Evolutionary conservation across 352 stramenopile species (phyloP).

Genomic region (Hyaloperonospora brassicae): DNA sequence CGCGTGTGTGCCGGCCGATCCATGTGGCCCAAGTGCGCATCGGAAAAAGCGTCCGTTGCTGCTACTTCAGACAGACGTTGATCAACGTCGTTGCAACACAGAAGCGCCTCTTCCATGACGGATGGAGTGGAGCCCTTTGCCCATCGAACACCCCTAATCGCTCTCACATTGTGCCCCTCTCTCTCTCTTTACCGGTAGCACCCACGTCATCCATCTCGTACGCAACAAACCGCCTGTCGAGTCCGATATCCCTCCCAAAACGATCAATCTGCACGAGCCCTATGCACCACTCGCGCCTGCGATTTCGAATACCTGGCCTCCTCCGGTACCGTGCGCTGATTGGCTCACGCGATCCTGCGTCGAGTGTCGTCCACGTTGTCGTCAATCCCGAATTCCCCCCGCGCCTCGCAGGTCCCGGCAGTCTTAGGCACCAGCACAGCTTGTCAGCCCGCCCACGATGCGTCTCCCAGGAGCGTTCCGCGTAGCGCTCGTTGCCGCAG

Average conservation of each 20-base stretch:
- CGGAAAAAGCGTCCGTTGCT: too few relatives aligned
- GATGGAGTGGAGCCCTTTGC: neutral
- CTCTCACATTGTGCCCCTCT: slow-evolving; percentile 13
- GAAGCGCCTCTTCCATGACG: too few relatives aligned
- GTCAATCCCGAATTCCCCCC: slow-evolving; percentile 59
- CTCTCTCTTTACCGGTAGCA: slow-evolving; percentile 14
- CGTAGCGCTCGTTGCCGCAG: slow-evolving; percentile 40
- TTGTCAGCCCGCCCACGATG: slow-evolving; percentile 30
- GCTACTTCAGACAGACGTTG: too few relatives aligned
- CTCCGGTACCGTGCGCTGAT: slow-evolving; percentile 22
- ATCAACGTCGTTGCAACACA: too few relatives aligned
- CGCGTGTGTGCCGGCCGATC: too few relatives aligned
- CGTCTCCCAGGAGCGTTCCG: slow-evolving; percentile 46
- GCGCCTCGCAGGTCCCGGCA: slow-evolving; percentile 22
- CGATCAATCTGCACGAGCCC: neutral
- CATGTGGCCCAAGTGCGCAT: too few relatives aligned
- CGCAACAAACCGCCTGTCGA: slow-evolving; percentile 9
- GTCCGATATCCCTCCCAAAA: neutral
- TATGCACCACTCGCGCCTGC: slow-evolving; percentile 7
- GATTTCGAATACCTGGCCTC: slow-evolving; percentile 14
- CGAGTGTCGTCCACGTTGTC: slow-evolving; percentile 22
- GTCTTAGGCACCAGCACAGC: slow-evolving; percentile 5
- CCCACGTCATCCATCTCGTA: neutral
- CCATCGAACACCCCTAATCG: slow-evolving; percentile 20
- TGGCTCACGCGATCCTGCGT: slow-evolving; percentile 16